Evolutionary conservation across 176 grass and related monocot genomes (phyloP), one percentile per base, ranked within the genome.

Genomic region (Pontederia crassipes): DNA sequence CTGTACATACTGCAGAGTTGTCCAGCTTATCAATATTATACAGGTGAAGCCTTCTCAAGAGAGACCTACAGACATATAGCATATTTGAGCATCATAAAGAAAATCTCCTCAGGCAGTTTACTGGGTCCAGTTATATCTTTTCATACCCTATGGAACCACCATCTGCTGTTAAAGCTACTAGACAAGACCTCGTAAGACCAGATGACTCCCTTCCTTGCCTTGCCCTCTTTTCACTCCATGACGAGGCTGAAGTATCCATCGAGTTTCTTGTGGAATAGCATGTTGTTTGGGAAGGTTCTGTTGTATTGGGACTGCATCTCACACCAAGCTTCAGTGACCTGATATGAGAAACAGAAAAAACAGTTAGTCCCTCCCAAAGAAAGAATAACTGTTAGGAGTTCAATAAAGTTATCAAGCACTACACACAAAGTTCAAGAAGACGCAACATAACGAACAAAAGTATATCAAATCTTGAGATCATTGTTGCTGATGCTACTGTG

Each of bases 281-380:
- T n/a, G 56, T 11, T 6, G 28, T n/a, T 56, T 53, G 53, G 24
- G 17, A 66, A 53, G 29, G n/a, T 57, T 69, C 66, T 40, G 69
- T 47, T 45, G 69, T 52, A 61, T 46, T 58, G 49, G 57, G 17
- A 52, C 14, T 52, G 51, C 56, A 48, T 20, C 57, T 52, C 12
- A 60, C 50, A 28, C 79, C 79, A 58, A 81, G 66, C 59, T 76
- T 81, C 12, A 81, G 60, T 54, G 79, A 81, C 49, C 78, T 81
- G 13, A 81, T 64, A 63, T 14, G 48, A 45, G 46, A 15, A 50
- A 26, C 17, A 70, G 13, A 10, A 6, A 2, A 20, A 49, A 49
- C 14, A 49, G 10, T 17, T n/a, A 58, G 47, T 13, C 28, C 10
- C 20, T 5, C 45, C 13, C 13, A 46, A 16, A 27, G 49, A 20